Evolutionary conservation across 163 green algal genomes (phyloP).

Genomic region (Volvox carteri): DNA sequence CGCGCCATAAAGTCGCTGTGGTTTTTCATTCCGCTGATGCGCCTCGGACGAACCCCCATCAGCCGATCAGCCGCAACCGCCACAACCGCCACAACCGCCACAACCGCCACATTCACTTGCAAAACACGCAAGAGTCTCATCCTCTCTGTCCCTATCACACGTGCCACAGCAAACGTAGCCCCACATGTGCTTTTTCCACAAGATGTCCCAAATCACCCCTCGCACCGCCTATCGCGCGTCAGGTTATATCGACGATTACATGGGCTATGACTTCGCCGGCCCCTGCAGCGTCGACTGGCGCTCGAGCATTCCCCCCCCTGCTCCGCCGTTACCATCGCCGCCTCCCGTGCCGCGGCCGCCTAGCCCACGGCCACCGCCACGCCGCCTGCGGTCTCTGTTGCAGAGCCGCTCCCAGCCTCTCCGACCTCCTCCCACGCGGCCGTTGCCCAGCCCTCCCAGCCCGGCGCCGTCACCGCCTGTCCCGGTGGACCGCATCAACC

Average conservation of each 20-base stretch:
- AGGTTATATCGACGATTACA: constrained; percentile 43
- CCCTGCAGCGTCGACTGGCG: constrained; percentile 45
- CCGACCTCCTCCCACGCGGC: neutral
- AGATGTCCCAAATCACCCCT: neutral
- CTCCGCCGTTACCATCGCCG: too few relatives aligned
- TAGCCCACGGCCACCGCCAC: neutral
- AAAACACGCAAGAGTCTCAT: too few relatives aligned
- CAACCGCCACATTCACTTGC: neutral
- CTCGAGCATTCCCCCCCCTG: neutral
- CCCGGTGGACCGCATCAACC: neutral
- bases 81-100: too few relatives aligned
- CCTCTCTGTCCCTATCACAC: too few relatives aligned
- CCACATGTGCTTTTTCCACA: too few relatives aligned
- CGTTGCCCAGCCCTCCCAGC: neutral
- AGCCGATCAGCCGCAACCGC: too few relatives aligned
- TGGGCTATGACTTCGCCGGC: constrained; percentile 48
- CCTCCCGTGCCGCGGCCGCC: neutral
- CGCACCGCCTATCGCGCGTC: neutral
- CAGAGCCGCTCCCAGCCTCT: neutral
- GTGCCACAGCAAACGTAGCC: too few relatives aligned
- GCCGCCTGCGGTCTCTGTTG: neutral
- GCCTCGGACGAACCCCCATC: too few relatives aligned
- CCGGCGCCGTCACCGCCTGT: too few relatives aligned
- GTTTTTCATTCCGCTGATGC: too few relatives aligned
- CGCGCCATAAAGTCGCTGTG: too few relatives aligned